Evolutionary conservation across 2,329 filamentous ascomycete genomes (phyloP).

Genomic region (Aspergillus terreus): DNA sequence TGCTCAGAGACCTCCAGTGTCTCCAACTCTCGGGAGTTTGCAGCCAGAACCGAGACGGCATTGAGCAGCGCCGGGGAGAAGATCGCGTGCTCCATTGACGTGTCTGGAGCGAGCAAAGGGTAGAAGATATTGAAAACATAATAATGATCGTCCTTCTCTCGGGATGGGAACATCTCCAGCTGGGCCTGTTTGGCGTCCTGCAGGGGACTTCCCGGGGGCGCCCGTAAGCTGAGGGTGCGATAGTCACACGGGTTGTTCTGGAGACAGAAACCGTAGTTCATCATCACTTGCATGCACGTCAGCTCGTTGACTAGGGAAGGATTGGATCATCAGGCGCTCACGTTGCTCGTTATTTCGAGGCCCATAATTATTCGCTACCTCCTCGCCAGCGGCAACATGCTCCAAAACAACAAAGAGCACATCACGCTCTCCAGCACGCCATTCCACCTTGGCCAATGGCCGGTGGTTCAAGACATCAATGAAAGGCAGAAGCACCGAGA

Average conservation of each 20-base stretch:
- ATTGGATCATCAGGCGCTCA: slow-evolving; percentile 14
- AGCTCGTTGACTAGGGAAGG: not conserved
- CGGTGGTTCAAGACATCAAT: slow-evolving; percentile 71
- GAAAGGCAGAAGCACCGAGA: slow-evolving; percentile 66
- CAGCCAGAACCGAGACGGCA: slow-evolving; percentile 38
- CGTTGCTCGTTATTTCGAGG: slow-evolving; percentile 70
- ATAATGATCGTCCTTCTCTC: slow-evolving; percentile 34
- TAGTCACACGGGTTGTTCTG: slow-evolving; percentile 42
- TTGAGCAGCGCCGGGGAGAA: slow-evolving; percentile 44
- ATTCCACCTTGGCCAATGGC: slow-evolving; percentile 56
- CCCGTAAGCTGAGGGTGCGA: slow-evolving; percentile 38
- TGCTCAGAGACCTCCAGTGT: slow-evolving; percentile 30
- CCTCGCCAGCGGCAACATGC: slow-evolving; percentile 49
- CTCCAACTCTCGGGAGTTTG: slow-evolving; percentile 40
- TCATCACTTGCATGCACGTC: slow-evolving; percentile 31
- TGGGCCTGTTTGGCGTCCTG: slow-evolving; percentile 33
- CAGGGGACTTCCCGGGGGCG: slow-evolving; percentile 37
- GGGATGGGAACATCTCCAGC: slow-evolving; percentile 30
- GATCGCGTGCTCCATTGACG: slow-evolving; percentile 36
- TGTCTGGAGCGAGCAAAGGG: slow-evolving; percentile 33
- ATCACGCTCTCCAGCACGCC: slow-evolving; percentile 47
- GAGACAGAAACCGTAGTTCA: slow-evolving; percentile 47
- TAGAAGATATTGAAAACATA: slow-evolving; percentile 45
- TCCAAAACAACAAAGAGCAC: slow-evolving; percentile 43
- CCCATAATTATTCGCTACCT: slow-evolving; percentile 69